Evolutionary conservation across 2,329 filamentous ascomycete genomes (phyloP).

Genomic region (Colletotrichum sp.): DNA sequence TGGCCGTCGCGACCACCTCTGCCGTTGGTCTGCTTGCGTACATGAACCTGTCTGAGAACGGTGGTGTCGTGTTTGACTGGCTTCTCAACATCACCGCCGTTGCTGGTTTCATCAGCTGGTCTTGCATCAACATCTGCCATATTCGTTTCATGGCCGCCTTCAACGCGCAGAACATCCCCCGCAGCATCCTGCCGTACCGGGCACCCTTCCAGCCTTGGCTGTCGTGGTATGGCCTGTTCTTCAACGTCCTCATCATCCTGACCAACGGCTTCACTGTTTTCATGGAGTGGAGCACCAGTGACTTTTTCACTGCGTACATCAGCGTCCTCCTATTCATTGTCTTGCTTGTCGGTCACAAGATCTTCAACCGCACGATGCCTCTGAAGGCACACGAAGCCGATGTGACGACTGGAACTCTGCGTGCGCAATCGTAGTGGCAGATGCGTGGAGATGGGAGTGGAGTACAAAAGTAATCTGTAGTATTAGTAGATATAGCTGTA

Average conservation of each 20-base stretch:
- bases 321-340: slow-evolving; percentile 68
- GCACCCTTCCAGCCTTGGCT: slow-evolving; percentile 68
- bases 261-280: slow-evolving; percentile 75
- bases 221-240: slow-evolving; percentile 69
- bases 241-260: slow-evolving; percentile 67
- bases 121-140: slow-evolving; percentile 68
- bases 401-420: slow-evolving; percentile 24
- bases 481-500: slow-evolving; percentile 15
- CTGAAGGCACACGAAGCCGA: slow-evolving; percentile 41
- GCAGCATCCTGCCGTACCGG: slow-evolving; percentile 62
- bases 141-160: slow-evolving; percentile 69
- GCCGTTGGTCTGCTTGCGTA: slow-evolving; percentile 69
- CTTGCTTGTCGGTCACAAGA: slow-evolving; percentile 66
- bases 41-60: slow-evolving; percentile 66
- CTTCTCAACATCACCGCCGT: slow-evolving; percentile 73
- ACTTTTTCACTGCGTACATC: slow-evolving; percentile 70
- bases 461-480: slow-evolving; percentile 5
- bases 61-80: slow-evolving; percentile 72
- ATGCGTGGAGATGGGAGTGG: not conserved
- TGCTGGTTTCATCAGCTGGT: slow-evolving; percentile 74
- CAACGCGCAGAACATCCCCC: slow-evolving; percentile 58
- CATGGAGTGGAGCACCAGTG: slow-evolving; percentile 63
- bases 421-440: not conserved
- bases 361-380: slow-evolving; percentile 43
- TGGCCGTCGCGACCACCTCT: slow-evolving; percentile 61